Conservation (phyloP, 1,139 yeast genomes). For the Eremothecium gossypii region DNA sequence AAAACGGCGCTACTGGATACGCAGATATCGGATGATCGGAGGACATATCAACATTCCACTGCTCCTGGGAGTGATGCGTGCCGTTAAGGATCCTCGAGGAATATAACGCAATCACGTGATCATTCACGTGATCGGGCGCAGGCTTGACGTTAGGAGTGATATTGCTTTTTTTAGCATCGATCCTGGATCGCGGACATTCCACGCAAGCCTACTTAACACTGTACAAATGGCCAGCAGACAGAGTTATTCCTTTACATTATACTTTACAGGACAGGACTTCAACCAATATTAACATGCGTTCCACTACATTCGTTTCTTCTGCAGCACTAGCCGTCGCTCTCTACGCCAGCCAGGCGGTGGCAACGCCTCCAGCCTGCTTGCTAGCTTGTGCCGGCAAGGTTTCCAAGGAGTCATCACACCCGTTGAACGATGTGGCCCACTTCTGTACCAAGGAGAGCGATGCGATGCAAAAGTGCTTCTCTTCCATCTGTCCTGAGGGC, state of each 20-base stretch:
- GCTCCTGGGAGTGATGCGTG: no score
- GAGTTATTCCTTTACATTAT: no score
- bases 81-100: no score
- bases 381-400: slow-evolving; percentile 79
- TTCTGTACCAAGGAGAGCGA: slow-evolving; percentile 47
- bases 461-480: slow-evolving; percentile 51
- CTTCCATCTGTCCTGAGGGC: slow-evolving; percentile 55
- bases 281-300: slow-evolving; percentile 23
- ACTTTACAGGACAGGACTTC: no score
- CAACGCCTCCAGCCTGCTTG: slow-evolving; percentile 84
- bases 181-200: no score
- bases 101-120: no score
- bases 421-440: slow-evolving; percentile 50
- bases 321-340: slow-evolving; percentile 45
- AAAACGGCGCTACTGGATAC: no score
- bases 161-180: background rate
- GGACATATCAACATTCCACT: no score
- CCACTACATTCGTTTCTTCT: slow-evolving; percentile 26
- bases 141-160: background rate
- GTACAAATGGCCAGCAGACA: no score
- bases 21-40: no score
- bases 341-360: slow-evolving; percentile 42
- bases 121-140: no score
- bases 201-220: no score
- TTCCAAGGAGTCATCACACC: slow-evolving; percentile 41